Conservation (phyloP, 306 rosid genomes). For the Rosa multiflora region DNA sequence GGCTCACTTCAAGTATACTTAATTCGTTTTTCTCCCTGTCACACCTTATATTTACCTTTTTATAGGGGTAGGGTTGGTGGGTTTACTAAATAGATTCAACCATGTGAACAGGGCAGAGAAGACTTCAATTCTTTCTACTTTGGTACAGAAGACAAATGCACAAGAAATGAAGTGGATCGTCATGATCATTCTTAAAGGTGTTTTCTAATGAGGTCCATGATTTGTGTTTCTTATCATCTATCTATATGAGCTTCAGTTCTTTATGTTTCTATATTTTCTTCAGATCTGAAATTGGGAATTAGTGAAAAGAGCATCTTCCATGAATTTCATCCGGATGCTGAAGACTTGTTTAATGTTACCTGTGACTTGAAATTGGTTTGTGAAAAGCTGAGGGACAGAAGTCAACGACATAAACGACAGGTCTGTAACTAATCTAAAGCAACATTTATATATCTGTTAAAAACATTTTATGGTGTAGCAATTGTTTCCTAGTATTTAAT, state of each 20-base stretch:
- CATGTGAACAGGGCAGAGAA: slow-evolving; percentile 65
- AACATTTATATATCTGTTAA: neutral
- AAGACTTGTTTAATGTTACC: slow-evolving; percentile 92
- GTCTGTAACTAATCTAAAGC: slow-evolving; percentile 36
- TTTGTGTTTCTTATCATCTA: slow-evolving; percentile 18
- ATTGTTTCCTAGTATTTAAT: neutral
- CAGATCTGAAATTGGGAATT: slow-evolving; percentile 88
- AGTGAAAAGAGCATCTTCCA: slow-evolving; percentile 94
- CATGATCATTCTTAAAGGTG: slow-evolving; percentile 94
- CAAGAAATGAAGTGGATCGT: slow-evolving; percentile 98
- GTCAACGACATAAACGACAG: slow-evolving; percentile 86
- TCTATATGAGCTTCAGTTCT: slow-evolving; percentile 1
- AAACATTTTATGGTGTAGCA: neutral
- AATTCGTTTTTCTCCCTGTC: neutral
- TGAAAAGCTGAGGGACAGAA: slow-evolving; percentile 83
- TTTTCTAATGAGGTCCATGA: slow-evolving; percentile 16
- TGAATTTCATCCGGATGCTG: slow-evolving; percentile 98
- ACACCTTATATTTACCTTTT: neutral
- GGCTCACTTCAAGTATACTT: too few relatives aligned
- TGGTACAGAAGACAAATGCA: slow-evolving; percentile 84
- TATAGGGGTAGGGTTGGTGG: neutral
- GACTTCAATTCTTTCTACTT: slow-evolving; percentile 66
- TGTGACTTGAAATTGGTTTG: slow-evolving; percentile 96
- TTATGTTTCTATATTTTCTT: slow-evolving; percentile 10
- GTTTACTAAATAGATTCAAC: slow-evolving; percentile 11